These are phyloP conservation scores for Linnemannia hyalina DNA, from an alignment of 192 early-diverging fungal species.

Conservation along the genomic window DNA sequence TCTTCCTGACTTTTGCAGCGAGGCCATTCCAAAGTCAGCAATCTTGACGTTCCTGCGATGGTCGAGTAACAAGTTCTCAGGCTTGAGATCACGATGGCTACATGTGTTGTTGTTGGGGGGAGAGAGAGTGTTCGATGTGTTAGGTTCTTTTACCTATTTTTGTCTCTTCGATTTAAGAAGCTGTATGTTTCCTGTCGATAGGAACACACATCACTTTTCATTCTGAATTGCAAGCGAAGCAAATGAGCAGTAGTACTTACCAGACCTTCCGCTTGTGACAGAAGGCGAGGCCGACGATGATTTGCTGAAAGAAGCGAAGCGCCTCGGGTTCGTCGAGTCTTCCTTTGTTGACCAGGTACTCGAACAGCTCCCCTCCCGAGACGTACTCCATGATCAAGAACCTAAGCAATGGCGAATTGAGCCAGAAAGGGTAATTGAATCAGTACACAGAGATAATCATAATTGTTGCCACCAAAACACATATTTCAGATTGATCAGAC, in stretches of 20 bases:
- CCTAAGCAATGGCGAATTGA: constrained; percentile 7
- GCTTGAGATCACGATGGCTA: constrained; percentile 75
- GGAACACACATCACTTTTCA: background rate
- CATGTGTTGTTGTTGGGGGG: background rate
- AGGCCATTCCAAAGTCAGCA: constrained; percentile 76
- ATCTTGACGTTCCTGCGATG: constrained; percentile 66
- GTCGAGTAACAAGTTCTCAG: constrained; percentile 69
- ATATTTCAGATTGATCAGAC: background rate
- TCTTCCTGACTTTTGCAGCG: constrained; percentile 59
- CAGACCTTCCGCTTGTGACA: constrained; percentile 73
- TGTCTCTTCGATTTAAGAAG: background rate
- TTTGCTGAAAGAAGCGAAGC: constrained; percentile 67
- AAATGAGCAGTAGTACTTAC: constrained; percentile 12
- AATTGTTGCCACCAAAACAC: constrained; percentile 9
- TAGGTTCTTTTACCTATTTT: background rate
- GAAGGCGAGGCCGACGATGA: constrained; percentile 69
- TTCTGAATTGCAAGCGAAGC: background rate
- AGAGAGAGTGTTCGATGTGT: too few relatives aligned
- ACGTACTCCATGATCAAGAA: constrained; percentile 78
- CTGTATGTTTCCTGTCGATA: background rate
- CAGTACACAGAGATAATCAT: background rate
- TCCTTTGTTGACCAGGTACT: constrained; percentile 69
- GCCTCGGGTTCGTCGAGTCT: constrained; percentile 59
- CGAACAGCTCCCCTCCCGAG: constrained; percentile 83
- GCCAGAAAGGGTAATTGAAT: background rate